Percentiles rank a stretch among this genome's conserved stretches.
These are phyloP conservation scores for Salix dunnii DNA, from an alignment of 345 rosid genomes.

Conservation along the genomic window DNA sequence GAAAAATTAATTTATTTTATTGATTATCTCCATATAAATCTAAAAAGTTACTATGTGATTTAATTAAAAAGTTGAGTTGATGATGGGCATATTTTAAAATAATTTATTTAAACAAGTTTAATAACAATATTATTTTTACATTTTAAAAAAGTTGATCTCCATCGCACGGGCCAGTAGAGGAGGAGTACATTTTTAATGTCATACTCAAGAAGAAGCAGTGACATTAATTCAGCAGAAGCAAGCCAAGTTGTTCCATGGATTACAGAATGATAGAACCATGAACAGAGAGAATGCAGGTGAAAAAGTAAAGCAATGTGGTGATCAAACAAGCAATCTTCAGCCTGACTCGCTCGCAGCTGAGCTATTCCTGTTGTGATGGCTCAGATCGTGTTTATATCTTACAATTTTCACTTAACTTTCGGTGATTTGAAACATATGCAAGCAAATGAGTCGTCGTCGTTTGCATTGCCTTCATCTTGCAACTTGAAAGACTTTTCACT, in stretches of 20 bases:
- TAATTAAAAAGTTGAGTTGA: too few relatives aligned
- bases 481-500: neutral
- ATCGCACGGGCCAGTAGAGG: too few relatives aligned
- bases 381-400: neutral
- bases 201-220: too few relatives aligned
- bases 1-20: too few relatives aligned
- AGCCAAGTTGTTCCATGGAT: neutral
- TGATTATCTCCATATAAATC: too few relatives aligned
- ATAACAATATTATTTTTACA: too few relatives aligned
- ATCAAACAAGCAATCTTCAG: slow-evolving; percentile 98
- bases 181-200: too few relatives aligned
- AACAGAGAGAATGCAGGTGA: too few relatives aligned
- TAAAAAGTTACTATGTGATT: too few relatives aligned
- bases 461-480: neutral
- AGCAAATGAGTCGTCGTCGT: slow-evolving; percentile 1
- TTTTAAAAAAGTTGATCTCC: too few relatives aligned
- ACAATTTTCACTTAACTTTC: neutral
- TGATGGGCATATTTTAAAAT: too few relatives aligned
- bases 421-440: slow-evolving; percentile 21
- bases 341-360: slow-evolving; percentile 95
- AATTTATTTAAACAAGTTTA: too few relatives aligned
- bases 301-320: slow-evolving; percentile 45
- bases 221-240: neutral
- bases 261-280: neutral
- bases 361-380: slow-evolving; percentile 61